Base-by-base conservation (phyloP, 2,329 filamentous ascomycete genomes). In the Calonectria pauciramosa region DNA sequence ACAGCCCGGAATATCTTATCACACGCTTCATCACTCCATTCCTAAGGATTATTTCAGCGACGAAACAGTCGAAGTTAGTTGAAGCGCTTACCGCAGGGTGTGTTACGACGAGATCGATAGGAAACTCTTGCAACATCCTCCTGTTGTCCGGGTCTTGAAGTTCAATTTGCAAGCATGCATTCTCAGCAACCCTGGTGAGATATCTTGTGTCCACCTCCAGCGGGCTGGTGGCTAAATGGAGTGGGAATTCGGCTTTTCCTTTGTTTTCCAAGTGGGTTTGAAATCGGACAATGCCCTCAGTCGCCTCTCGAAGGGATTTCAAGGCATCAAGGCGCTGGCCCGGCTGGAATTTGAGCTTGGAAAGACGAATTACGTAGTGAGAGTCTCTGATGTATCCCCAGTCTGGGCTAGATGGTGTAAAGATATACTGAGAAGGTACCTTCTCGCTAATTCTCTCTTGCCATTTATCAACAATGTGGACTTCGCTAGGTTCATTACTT, bases 291-390 rank as follows among this genome's bases (percentile, higher is more conserved):
- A 66, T 51, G 14, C 47, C 41, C 20, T 66, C 2, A n/a, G 20
- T 36, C 3, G 26, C 41, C 30, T 49, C 18, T 13, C 28, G 49
- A 2, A 66, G 41, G 4, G 23, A 34, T 18, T 28, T 44, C 18
- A 51, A 16, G 7, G 41, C 44, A 5, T 34, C 28, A 23, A 66
- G 26, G 9, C 47, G 59, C 18, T 23, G 30, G 13, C 30, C 16
- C 1, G 44, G 41, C 14, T 65, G 28, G 26, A 71, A 63, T 13
- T 66, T 54, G 4, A 66, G 59, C 47, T 71, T 71, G n/a, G 69
- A 54, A 28, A 36, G n/a, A 20, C 69, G 69, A 23, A 71, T 71
- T 16, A 71, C 69, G 18, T 65, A 59, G n/a, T 34, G 44, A 18
- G 41, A 26, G 2, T 30, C 26, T 26, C 32, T 66, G 9, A 56